phyloP scores from a whole-genome alignment of 176 grass and related monocot genomes.

The Zoysia pacifica region DNA sequence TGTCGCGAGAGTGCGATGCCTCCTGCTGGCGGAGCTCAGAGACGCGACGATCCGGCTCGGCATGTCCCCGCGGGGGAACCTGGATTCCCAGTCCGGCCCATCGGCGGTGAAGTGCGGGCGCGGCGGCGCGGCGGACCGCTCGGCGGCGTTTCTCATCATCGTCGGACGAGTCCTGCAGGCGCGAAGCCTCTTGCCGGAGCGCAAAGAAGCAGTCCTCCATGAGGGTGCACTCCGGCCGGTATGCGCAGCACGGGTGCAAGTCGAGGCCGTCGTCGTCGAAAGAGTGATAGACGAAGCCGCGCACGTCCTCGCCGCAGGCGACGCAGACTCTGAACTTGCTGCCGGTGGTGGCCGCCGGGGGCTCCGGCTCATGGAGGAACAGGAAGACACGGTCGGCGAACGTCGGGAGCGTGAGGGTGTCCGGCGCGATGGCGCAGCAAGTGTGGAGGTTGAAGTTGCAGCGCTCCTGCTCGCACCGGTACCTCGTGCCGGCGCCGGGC shows the following conservation, averaged over 20 bases:
- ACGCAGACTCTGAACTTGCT: background rate
- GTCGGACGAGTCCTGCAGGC: background rate
- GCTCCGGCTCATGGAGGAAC: background rate
- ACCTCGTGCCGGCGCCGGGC: background rate
- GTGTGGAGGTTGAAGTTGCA: slow-evolving; percentile 25
- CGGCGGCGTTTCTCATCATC: background rate
- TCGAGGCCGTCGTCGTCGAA: background rate
- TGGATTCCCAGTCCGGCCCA: background rate
- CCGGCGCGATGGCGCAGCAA: background rate
- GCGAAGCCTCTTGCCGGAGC: background rate
- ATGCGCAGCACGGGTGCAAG: slow-evolving; percentile 12
- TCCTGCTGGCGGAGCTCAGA: background rate
- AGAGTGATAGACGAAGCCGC: background rate
- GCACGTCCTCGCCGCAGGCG: slow-evolving; percentile 17
- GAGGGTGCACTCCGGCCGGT: background rate
- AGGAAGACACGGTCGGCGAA: background rate
- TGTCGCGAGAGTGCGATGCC: background rate
- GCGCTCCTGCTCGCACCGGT: slow-evolving; percentile 14
- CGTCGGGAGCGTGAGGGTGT: background rate
- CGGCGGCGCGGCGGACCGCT: background rate
- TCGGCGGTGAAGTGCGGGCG: background rate
- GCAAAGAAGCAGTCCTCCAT: background rate
- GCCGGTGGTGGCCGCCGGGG: background rate
- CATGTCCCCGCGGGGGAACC: background rate
- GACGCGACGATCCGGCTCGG: no score